A percentile compares a stretch with the other conserved stretches of the same genome.
These are phyloP conservation scores for Chaetothyriales sp. DNA, from an alignment of 2,329 filamentous ascomycete genomes.

Conservation along the genomic window DNA sequence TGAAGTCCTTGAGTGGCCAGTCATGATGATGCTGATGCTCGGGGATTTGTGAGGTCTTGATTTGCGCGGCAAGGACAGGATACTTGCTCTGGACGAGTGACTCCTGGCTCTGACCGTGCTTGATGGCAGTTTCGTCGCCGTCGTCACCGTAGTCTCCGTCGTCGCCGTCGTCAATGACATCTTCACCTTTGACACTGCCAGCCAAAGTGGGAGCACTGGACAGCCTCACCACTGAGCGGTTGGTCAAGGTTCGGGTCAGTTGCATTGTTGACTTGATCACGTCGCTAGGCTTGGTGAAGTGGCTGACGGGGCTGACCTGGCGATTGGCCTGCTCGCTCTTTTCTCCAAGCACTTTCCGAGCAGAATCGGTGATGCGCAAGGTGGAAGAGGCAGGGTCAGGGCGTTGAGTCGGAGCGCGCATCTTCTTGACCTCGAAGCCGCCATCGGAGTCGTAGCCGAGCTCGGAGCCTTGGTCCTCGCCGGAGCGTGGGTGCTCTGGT, in stretches of 20 bases:
- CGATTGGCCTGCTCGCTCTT: neutral
- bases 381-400: conserved; percentile 6
- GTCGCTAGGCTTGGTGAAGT: neutral
- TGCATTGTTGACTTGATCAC: neutral
- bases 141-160: neutral
- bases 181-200: neutral
- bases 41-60: neutral
- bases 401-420: neutral
- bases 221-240: neutral
- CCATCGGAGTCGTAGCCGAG: conserved; percentile 9
- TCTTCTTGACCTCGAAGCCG: conserved; percentile 8
- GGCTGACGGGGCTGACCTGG: neutral
- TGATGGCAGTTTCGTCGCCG: neutral
- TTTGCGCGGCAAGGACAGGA: neutral
- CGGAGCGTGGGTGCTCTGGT: neutral
- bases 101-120: neutral
- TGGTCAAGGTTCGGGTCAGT: neutral
- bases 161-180: neutral
- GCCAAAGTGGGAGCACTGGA: neutral
- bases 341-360: neutral
- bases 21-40: neutral
- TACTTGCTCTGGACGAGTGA: neutral
- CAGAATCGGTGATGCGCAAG: conserved; percentile 13
- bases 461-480: neutral
- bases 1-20: neutral